Conservation (phyloP, 176 grass and related monocot genomes). For the Tillandsia fasciculata region DNA sequence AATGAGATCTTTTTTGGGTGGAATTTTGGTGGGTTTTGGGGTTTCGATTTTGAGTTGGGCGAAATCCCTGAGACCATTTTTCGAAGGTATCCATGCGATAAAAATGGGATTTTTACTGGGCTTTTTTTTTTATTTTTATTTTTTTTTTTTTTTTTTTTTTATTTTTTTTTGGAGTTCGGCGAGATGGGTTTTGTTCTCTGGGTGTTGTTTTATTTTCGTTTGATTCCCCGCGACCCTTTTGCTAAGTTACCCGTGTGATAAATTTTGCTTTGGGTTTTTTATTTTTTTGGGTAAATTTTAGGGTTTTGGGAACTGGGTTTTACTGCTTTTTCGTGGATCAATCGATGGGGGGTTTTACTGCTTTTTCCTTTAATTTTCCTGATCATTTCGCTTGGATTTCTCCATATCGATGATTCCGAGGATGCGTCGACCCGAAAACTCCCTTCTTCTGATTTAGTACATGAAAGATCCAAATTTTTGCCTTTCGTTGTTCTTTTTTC, state of each 20-base stretch:
- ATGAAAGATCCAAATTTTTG: no score
- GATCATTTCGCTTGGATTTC: not conserved
- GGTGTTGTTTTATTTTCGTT: not conserved
- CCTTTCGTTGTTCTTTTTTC: no score
- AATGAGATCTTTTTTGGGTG: not conserved
- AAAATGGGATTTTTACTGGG: not conserved
- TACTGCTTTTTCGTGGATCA: not conserved
- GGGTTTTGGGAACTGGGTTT: not conserved
- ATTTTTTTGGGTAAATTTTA: no score
- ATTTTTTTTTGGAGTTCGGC: not conserved
- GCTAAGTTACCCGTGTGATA: no score
- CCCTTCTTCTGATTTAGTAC: no score
- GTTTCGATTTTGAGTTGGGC: no score
- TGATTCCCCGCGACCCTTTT: no score
- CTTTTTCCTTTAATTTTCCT: not conserved
- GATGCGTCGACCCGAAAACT: no score
- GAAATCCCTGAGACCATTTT: constrained; percentile 28
- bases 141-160: no score
- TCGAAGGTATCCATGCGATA: constrained; percentile 25
- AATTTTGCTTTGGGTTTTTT: not conserved
- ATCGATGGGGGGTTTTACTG: not conserved
- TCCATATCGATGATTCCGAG: no score
- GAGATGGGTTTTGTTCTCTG: not conserved
- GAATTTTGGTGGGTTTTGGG: no score
- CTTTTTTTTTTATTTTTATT: no score